Conservation (phyloP, 441 rosid species). For the Adansonia rubrostipa region DNA sequence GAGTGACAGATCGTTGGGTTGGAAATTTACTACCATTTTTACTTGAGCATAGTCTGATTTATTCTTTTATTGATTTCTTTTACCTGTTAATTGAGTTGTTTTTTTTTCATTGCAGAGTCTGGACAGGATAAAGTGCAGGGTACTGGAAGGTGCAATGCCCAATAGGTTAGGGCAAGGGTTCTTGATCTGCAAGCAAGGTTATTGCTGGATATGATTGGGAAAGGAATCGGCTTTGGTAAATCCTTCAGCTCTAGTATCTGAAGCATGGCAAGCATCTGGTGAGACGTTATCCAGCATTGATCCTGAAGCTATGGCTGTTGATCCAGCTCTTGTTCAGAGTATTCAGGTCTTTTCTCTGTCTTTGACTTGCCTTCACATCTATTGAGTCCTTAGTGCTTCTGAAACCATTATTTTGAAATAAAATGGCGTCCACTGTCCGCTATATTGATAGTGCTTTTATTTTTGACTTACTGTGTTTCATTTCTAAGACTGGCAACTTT, state of each 20-base stretch:
- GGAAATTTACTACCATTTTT: neutral
- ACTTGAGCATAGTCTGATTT: neutral
- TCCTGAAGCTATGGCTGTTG: conserved; percentile 96
- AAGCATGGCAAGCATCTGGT: conserved; percentile 88
- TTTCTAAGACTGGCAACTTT: neutral
- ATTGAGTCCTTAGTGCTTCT: conserved; percentile 11
- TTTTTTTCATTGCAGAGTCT: conserved; percentile 72
- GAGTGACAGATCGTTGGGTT: neutral
- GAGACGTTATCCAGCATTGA: conserved; percentile 78
- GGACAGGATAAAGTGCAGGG: conserved; percentile 97
- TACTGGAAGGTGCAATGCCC: conserved; percentile 98
- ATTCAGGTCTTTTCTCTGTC: conserved; percentile 67
- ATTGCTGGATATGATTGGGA: conserved; percentile 97
- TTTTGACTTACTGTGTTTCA: neutral
- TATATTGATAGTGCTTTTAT: neutral
- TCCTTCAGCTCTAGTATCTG: conserved; percentile 88
- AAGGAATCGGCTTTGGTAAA: conserved; percentile 95
- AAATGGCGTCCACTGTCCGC: neutral
- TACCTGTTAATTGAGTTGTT: neutral
- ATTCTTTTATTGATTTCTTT: neutral
- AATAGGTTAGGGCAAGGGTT: conserved; percentile 99
- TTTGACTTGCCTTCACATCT: conserved; percentile 16
- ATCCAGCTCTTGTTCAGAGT: conserved; percentile 78
- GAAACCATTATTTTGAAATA: conserved; percentile 18
- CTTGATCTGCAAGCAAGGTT: conserved; percentile 98